Percentiles rank a stretch among this genome's conserved stretches.
These are phyloP conservation scores for Arctostaphylos glauca DNA, from an alignment of 148 eudicot species.

Conservation along the genomic window DNA sequence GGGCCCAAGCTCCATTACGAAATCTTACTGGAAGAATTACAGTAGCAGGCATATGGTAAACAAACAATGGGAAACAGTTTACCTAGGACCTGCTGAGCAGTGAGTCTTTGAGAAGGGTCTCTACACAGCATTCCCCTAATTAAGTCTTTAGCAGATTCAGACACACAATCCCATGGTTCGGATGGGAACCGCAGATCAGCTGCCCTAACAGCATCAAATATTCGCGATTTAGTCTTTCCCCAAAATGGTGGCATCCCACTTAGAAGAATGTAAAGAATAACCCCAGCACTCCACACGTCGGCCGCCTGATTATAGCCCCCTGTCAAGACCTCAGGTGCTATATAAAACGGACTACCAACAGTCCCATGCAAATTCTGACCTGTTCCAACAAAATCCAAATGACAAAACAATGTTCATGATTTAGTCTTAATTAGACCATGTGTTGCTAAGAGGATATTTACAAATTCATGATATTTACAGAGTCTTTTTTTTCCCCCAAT, in stretches of 20 bases:
- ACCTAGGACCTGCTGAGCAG: conserved; percentile 84
- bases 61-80: conserved; percentile 4
- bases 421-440: not conserved
- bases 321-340: conserved; percentile 86
- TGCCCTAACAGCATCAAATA: conserved; percentile 82
- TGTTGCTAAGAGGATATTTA: not conserved
- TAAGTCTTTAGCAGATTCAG: conserved; percentile 68
- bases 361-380: conserved; percentile 78
- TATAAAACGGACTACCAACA: conserved; percentile 92
- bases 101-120: conserved; percentile 65
- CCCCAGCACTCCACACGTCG: conserved; percentile 95
- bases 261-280: conserved; percentile 85
- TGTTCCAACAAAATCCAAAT: conserved; percentile 35
- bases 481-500: not conserved
- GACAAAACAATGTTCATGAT: conserved; percentile 7
- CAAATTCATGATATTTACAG: not conserved
- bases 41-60: not conserved
- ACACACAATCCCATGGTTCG: conserved; percentile 61
- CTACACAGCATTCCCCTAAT: conserved; percentile 67
- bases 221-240: conserved; percentile 78
- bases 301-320: conserved; percentile 87
- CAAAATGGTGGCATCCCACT: conserved; percentile 91
- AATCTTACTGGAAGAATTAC: not conserved
- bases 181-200: conserved; percentile 77
- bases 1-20: not conserved